phyloP scores from a whole-genome alignment of 495 filamentous ascomycete species.

The Aeminium ludgeri region DNA sequence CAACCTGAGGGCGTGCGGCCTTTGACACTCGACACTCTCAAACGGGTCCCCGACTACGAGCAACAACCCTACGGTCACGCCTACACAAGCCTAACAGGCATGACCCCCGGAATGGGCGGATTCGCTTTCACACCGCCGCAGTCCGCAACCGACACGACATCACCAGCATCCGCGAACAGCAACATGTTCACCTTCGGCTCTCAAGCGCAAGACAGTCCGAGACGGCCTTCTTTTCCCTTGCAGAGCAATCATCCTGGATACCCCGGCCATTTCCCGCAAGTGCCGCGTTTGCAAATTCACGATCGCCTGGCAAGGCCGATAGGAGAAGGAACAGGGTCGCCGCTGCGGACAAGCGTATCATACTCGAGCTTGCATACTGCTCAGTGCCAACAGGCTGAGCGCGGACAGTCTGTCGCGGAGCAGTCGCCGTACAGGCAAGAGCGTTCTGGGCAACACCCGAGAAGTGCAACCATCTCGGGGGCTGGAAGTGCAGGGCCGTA shows the following conservation, averaged over 20 bases:
- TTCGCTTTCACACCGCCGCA: slow-evolving; percentile 40
- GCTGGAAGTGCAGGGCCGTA: slow-evolving; percentile 13
- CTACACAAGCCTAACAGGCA: slow-evolving; percentile 43
- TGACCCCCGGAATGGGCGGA: slow-evolving; percentile 43
- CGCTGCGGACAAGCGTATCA: slow-evolving; percentile 24
- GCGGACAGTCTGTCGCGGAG: slow-evolving; percentile 7
- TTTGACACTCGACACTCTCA: slow-evolving; percentile 42
- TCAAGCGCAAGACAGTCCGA: slow-evolving; percentile 10
- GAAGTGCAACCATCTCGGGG: slow-evolving; percentile 4
- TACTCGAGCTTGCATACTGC: slow-evolving; percentile 18
- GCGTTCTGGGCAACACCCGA: slow-evolving; percentile 6
- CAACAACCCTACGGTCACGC: slow-evolving; percentile 19
- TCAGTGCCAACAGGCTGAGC: neutral
- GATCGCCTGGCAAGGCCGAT: slow-evolving; percentile 18
- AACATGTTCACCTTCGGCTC: slow-evolving; percentile 19
- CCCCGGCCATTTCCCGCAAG: slow-evolving; percentile 16
- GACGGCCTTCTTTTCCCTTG: slow-evolving; percentile 19
- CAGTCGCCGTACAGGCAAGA: slow-evolving; percentile 5
- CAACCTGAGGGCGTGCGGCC: slow-evolving; percentile 37
- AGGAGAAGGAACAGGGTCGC: slow-evolving; percentile 19
- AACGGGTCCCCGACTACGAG: slow-evolving; percentile 31
- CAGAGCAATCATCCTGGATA: slow-evolving; percentile 12
- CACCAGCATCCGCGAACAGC: slow-evolving; percentile 19
- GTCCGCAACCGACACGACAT: slow-evolving; percentile 25
- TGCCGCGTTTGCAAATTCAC: slow-evolving; percentile 22